phyloP scores from a whole-genome alignment of 176 grass and related monocot species.

The Hordeum vulgare region DNA sequence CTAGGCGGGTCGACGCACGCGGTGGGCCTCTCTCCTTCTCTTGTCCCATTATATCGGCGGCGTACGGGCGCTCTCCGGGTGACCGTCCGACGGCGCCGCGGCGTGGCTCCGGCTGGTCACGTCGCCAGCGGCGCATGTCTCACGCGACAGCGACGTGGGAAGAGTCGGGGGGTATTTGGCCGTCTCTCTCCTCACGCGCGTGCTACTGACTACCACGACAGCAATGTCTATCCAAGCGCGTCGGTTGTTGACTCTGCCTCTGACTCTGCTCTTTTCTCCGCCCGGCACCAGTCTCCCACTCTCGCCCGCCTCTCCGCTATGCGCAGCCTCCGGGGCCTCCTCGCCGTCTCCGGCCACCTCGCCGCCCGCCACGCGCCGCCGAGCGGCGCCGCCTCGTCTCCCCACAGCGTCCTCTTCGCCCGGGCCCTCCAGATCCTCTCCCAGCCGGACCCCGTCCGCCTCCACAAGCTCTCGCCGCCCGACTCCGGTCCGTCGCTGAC shows the following conservation, averaged over 20 bases:
- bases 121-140: background rate
- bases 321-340: slow-evolving; percentile 32
- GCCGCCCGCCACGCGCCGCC: background rate
- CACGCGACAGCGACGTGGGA: background rate
- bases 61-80: background rate
- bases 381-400: background rate
- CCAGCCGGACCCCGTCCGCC: slow-evolving; percentile 35
- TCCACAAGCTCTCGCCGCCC: slow-evolving; percentile 57
- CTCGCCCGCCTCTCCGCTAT: background rate
- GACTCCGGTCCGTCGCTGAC: slow-evolving; percentile 46
- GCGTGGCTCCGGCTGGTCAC: background rate
- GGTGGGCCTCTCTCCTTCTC: background rate
- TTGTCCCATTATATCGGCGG: background rate
- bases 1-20: background rate
- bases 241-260: background rate
- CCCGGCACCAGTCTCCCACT: slow-evolving; percentile 20
- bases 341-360: slow-evolving; percentile 32
- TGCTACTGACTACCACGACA: background rate
- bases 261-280: background rate
- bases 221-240: background rate
- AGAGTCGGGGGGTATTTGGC: background rate
- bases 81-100: background rate
- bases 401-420: slow-evolving; percentile 24
- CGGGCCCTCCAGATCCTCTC: slow-evolving; percentile 51
- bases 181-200: background rate